Evolutionary conservation across 2,329 filamentous ascomycete genomes (phyloP).

Genomic region (Rutstroemia sp.): DNA sequence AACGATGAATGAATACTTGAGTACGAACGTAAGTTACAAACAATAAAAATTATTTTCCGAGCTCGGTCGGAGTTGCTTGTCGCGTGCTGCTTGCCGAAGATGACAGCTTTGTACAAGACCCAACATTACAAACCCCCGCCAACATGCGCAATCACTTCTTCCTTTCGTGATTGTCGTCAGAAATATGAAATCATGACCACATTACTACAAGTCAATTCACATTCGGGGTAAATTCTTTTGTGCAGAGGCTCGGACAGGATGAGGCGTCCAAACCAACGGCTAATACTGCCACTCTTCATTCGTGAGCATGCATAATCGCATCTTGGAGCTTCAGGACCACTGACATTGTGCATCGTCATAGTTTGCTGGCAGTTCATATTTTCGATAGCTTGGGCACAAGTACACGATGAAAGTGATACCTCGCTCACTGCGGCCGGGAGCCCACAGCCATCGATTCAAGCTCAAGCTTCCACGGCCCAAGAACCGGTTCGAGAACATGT

Average conservation of each 20-base stretch:
- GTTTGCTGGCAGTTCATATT: constrained; percentile 24
- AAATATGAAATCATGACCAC: constrained; percentile 22
- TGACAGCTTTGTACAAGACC: constrained; percentile 18
- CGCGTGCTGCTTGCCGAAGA: constrained; percentile 17
- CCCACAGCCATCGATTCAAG: constrained; percentile 22
- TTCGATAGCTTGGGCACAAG: constrained; percentile 16
- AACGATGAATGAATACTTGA: too few species aligned
- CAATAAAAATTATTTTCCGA: background rate
- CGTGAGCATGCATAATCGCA: constrained; percentile 19
- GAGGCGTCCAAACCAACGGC: constrained; percentile 24
- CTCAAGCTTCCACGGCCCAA: constrained; percentile 22
- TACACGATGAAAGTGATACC: constrained; percentile 16
- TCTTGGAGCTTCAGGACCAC: background rate
- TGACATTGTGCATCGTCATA: constrained; percentile 10
- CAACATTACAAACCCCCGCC: constrained; percentile 14
- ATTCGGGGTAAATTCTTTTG: constrained; percentile 21
- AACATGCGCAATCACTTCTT: constrained; percentile 8
- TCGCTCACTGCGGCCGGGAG: constrained; percentile 19
- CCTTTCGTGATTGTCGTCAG: constrained; percentile 11
- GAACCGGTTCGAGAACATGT: constrained; percentile 19
- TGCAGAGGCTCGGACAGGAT: constrained; percentile 22
- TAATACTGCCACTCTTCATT: constrained; percentile 26
- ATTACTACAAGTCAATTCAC: constrained; percentile 16
- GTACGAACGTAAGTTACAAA: background rate
- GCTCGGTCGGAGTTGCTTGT: background rate